A percentile compares a stretch with the other conserved stretches of the same genome.
phyloP scores from a whole-genome alignment of 345 rosid species.

The Pistacia integerrima region DNA sequence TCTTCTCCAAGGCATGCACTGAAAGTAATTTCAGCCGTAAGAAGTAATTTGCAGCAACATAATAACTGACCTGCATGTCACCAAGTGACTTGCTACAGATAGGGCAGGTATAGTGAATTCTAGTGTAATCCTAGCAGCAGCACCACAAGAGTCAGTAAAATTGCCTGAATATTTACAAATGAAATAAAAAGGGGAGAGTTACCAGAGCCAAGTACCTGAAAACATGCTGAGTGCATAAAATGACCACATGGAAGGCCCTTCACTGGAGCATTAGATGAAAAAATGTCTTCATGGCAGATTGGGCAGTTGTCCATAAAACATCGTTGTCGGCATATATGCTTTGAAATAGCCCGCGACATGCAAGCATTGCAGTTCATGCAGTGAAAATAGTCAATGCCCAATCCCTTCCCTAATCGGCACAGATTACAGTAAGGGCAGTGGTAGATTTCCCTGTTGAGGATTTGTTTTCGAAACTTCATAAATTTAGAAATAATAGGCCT shows the following conservation, averaged over 20 bases:
- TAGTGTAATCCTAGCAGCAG: conserved; percentile 68
- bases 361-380: conserved; percentile 96
- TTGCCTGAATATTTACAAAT: background rate
- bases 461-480: conserved; percentile 19
- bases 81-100: conserved; percentile 95
- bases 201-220: conserved; percentile 49
- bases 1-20: background rate
- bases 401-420: conserved; percentile 84
- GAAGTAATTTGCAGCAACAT: background rate
- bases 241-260: conserved; percentile 92
- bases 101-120: conserved; percentile 74
- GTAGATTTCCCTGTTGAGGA: conserved; percentile 71
- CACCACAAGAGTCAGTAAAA: conserved; percentile 25
- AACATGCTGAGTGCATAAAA: conserved; percentile 84
- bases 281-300: conserved; percentile 76
- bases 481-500: conserved; percentile 14
- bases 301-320: conserved; percentile 82
- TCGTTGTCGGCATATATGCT: conserved; percentile 68
- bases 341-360: conserved; percentile 55
- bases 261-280: conserved; percentile 62
- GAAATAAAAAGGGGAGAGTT: conserved; percentile 6
- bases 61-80: conserved; percentile 79
- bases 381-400: conserved; percentile 77
- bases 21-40: conserved; percentile 9
- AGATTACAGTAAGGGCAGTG: conserved; percentile 89